Evolutionary conservation across 805 yeast species (phyloP).

Genomic region (Brettanomyces nanus): DNA sequence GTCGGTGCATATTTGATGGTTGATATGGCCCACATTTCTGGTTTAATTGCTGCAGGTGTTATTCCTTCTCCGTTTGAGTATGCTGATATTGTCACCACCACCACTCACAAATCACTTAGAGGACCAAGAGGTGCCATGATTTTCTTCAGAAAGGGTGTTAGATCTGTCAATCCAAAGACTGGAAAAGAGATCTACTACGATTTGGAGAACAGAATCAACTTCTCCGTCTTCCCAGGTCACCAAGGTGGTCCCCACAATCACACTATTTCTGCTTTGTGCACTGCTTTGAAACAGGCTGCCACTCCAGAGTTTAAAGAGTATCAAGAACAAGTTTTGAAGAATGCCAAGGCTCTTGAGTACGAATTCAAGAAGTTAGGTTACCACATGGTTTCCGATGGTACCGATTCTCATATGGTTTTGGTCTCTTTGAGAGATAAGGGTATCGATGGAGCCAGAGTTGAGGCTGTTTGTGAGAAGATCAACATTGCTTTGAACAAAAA

Average conservation of each 20-base stretch:
- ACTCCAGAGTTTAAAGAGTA: constrained; percentile 86
- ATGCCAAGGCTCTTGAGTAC: constrained; percentile 76
- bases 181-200: constrained; percentile 90
- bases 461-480: constrained; percentile 86
- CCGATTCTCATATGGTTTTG: constrained; percentile 94
- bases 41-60: constrained; percentile 91
- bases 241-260: constrained; percentile 99
- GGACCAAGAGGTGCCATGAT: constrained; percentile 99
- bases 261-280: constrained; percentile 95
- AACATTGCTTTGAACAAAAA: constrained; percentile 96
- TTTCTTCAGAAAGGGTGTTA: constrained; percentile 93
- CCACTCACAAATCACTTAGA: constrained; percentile 97
- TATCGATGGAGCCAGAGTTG: constrained; percentile 95
- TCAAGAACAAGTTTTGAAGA: constrained; percentile 80
- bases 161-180: constrained; percentile 77
- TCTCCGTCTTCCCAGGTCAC: constrained; percentile 99
- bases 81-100: constrained; percentile 96
- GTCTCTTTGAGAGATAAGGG: constrained; percentile 83
- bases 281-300: constrained; percentile 90
- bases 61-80: constrained; percentile 94
- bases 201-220: constrained; percentile 90
- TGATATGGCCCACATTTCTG: constrained; percentile 98
- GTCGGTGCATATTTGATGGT: constrained; percentile 94
- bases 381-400: constrained; percentile 85
- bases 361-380: constrained; percentile 68